A percentile compares a stretch with the other conserved stretches of the same genome.
phyloP scores from a whole-genome alignment of 257 asterid genomes.

The Solanum tarijense region DNA sequence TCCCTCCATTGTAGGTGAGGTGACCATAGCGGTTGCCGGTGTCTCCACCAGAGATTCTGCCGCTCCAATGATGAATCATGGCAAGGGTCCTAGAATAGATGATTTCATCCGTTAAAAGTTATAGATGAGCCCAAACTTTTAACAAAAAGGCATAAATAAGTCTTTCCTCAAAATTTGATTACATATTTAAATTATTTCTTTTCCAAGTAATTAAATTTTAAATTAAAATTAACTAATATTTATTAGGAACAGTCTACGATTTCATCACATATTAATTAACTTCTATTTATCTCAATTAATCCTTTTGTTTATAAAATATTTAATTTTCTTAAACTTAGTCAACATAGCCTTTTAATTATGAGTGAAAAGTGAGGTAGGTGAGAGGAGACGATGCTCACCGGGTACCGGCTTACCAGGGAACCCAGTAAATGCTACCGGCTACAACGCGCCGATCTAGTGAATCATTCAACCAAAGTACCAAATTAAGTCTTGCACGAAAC shows the following conservation, averaged over 20 bases:
- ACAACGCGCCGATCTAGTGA: background rate
- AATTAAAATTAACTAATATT: too few relatives aligned
- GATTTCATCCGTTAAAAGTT: background rate
- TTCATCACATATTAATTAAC: background rate
- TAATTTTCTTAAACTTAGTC: background rate
- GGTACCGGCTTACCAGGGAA: background rate
- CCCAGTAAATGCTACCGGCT: background rate
- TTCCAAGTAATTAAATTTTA: too few relatives aligned
- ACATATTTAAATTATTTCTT: too few relatives aligned
- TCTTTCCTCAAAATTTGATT: rapidly evolving
- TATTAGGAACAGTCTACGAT: background rate
- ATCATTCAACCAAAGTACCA: background rate
- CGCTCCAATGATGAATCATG: background rate
- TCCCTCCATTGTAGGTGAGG: background rate
- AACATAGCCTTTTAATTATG: background rate
- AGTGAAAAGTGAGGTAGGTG: background rate
- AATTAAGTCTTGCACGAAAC: background rate
- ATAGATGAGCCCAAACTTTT: background rate
- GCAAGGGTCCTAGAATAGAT: background rate
- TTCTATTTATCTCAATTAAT: background rate
- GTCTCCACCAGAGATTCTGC: background rate
- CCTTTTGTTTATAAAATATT: background rate
- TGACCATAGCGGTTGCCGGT: background rate
- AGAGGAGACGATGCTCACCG: background rate
- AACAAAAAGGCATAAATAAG: too few relatives aligned